Evolutionary conservation across 306 rosid genomes (phyloP), one percentile per base, ranked within the genome.

Genomic region (Quercus parvula): DNA sequence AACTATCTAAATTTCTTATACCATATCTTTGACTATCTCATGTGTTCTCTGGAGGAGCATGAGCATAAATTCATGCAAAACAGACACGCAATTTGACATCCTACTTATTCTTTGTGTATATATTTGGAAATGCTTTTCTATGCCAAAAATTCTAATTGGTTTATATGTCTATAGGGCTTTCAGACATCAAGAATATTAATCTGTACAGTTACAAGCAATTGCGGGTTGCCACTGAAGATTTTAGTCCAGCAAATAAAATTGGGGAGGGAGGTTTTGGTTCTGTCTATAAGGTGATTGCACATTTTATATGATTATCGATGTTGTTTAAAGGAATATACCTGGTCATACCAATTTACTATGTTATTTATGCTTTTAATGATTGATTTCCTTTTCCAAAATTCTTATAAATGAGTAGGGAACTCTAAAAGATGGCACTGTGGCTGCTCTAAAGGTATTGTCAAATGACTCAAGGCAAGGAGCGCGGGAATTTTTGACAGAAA

Each of bases 191-290:
- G 76, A 91, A 91, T 87, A 80, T 91, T 25, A 90, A 70, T 5
- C 56, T 86, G 75, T 92, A 86, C 83, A 57, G 85, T 63, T 89
- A 84, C 86, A 86, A 83, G 78, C 96, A 94, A 71, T 78, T 94
- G 84, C 86, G 19, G 74, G 81, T 56, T 38, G 97, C 94, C 70
- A 85, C 97, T 0, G 80, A 81, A 57, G 82, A 84, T 83, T 92
- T 92, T 77, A 82, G 88, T 74, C 49, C 44, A 2, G 85, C 75
- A 66, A 89, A 88, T 77, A 91, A 87, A 85, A 87, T 92, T 77
- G 97, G 96, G 58, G 84, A 91, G 80, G 97, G 97, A 66, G 97
- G 97, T 78, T 94, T 94, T 83, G 98, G 98, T 78, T 84, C 88
- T 2, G 98, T 94, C 78, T 92, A 90, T 87, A 92, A 92, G 98